Evolutionary conservation across 1,284 basidiomycete genomes (phyloP).

Genomic region (Mycena sp.): DNA sequence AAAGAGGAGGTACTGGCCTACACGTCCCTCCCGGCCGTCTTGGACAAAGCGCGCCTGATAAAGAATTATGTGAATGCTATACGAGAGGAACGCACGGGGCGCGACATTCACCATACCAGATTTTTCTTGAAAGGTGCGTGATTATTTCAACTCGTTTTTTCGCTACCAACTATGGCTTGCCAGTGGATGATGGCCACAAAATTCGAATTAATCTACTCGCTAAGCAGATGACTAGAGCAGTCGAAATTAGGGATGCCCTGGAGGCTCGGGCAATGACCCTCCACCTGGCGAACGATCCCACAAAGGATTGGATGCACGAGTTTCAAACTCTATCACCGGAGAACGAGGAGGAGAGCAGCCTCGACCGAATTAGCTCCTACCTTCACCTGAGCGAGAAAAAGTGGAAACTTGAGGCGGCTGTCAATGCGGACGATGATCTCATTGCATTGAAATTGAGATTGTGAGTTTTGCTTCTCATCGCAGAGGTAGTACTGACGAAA

Average conservation of each 20-base stretch:
- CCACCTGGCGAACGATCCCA: no score
- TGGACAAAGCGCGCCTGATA: constrained; percentile 37
- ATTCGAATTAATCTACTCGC: constrained; percentile 40
- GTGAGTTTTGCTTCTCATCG: constrained; percentile 26
- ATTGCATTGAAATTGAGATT: constrained; percentile 35
- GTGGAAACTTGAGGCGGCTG: no score
- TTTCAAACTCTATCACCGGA: no score
- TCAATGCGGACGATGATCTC: constrained; percentile 36
- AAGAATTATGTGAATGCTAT: constrained; percentile 39
- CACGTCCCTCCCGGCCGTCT: constrained; percentile 22
- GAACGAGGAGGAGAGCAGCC: no score
- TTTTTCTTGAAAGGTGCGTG: no score
- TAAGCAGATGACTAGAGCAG: constrained; percentile 37
- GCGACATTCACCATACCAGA: no score
- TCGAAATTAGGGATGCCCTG: constrained; percentile 34
- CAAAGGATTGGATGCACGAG: no score
- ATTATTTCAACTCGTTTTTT: no score
- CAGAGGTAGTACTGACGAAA: background rate
- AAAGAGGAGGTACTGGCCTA: constrained; percentile 18
- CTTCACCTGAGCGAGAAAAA: no score
- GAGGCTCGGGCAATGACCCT: no score
- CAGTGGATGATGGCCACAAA: constrained; percentile 43
- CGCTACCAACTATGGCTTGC: background rate
- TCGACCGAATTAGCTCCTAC: no score
- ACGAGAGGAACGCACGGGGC: no score